Evolutionary conservation across 495 filamentous ascomycete genomes (phyloP).

Genomic region (Rhypophila decipiens): DNA sequence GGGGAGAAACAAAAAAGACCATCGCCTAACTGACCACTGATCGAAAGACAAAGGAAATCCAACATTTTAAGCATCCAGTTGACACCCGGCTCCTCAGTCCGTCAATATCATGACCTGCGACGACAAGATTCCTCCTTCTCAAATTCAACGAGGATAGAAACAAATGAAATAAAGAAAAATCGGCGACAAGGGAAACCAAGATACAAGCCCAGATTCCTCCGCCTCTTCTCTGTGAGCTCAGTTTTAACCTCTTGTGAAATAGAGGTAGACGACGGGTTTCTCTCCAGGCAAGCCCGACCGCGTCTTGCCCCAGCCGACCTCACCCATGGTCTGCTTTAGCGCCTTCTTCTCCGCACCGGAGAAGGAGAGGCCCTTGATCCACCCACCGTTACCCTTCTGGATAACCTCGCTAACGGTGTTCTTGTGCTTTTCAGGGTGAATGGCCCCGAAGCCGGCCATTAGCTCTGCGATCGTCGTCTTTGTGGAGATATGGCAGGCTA

Average conservation of each 20-base stretch:
- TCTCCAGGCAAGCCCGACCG: constrained; percentile 25
- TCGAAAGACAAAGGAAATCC: no score
- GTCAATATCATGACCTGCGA: no score
- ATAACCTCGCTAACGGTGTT: constrained; percentile 39
- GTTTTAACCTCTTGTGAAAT: constrained; percentile 34
- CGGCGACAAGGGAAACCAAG: no score
- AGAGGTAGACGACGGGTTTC: constrained; percentile 35
- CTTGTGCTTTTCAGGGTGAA: constrained; percentile 29
- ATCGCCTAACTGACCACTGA: no score
- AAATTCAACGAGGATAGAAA: no score
- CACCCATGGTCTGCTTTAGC: constrained; percentile 23
- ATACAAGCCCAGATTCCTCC: no score
- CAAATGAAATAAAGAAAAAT: no score
- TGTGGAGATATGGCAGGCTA: constrained; percentile 34
- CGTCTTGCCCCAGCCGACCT: constrained; percentile 32
- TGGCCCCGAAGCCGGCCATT: constrained; percentile 40
- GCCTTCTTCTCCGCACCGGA: constrained; percentile 18
- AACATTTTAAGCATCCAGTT: no score
- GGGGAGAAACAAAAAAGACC: no score
- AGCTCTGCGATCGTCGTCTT: constrained; percentile 36
- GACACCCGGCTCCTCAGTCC: no score
- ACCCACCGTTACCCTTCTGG: constrained; percentile 28
- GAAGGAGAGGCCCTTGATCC: constrained; percentile 30
- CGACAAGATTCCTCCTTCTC: no score
- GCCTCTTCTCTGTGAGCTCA: no score